Evolutionary conservation across 495 filamentous ascomycete species (phyloP).

Genomic region (Clohesyomyces aquaticus): DNA sequence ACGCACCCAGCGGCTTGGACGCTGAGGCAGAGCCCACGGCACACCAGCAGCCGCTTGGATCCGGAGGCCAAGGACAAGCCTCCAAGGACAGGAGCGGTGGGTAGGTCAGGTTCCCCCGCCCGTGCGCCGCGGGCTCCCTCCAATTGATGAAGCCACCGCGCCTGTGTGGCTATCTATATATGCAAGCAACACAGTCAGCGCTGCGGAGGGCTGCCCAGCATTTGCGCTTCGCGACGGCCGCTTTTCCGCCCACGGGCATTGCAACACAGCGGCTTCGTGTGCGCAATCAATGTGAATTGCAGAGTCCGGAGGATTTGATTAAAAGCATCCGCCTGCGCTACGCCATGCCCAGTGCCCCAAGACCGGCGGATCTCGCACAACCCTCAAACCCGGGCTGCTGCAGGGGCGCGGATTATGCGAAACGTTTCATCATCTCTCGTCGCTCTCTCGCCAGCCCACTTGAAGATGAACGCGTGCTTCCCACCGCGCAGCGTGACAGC

Average conservation of each 20-base stretch:
- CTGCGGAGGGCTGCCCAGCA: no score
- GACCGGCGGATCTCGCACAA: slow-evolving; percentile 6
- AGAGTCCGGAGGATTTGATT: slow-evolving; percentile 16
- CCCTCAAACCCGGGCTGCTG: slow-evolving; percentile 1
- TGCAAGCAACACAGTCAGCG: not conserved
- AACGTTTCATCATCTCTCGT: slow-evolving; percentile 2
- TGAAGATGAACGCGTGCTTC: not conserved
- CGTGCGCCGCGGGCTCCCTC: no score
- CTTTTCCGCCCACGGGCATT: no score
- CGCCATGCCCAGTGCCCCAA: no score
- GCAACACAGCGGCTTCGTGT: not conserved
- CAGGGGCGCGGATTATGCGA: slow-evolving; percentile 7
- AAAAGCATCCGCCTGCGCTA: not conserved
- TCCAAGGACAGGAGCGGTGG: not conserved
- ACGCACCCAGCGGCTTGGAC: not conserved
- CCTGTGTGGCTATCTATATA: not conserved
- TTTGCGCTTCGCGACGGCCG: not conserved
- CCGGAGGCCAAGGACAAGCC: no score
- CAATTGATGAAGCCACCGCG: not conserved
- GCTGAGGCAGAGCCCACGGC: no score
- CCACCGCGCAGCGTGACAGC: not conserved
- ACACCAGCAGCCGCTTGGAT: no score
- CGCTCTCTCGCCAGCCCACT: not conserved
- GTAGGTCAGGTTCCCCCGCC: not conserved
- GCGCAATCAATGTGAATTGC: not conserved